These are phyloP conservation scores for Umbilicus rupestris DNA, from an alignment of 164 flowering plant species.

Conservation along the genomic window DNA sequence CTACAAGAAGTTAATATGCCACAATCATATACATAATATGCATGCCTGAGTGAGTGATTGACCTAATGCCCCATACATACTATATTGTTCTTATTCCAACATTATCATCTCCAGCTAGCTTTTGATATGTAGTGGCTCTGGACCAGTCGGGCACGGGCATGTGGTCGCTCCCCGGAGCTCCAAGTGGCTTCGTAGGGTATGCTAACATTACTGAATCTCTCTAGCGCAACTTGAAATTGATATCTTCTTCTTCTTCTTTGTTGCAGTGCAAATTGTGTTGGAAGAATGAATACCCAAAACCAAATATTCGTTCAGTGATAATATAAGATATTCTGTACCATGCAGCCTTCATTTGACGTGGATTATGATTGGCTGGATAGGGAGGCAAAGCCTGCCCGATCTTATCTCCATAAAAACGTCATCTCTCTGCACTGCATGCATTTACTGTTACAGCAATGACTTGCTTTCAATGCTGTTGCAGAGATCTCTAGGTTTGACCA, in stretches of 20 bases:
- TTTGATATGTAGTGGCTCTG: neutral
- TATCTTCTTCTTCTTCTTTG: too few relatives aligned
- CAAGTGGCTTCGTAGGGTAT: constrained; percentile 5
- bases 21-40: too few relatives aligned
- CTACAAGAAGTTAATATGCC: too few relatives aligned
- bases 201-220: neutral
- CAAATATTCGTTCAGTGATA: neutral
- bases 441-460: neutral
- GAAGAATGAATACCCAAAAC: neutral
- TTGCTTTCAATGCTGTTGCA: neutral
- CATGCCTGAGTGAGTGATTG: neutral
- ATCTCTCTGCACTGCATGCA: neutral
- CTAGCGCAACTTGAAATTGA: neutral
- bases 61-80: neutral
- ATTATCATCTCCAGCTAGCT: constrained; percentile 1
- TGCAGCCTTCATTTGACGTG: neutral
- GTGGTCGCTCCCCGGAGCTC: neutral
- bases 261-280: too few relatives aligned
- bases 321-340: too few relatives aligned
- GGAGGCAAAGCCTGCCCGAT: neutral
- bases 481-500: neutral
- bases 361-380: neutral
- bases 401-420: neutral
- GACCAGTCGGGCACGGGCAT: neutral
- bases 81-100: constrained; percentile 2